Conservation (phyloP, 1,139 yeast species). For the Pichia norvegensis region DNA sequence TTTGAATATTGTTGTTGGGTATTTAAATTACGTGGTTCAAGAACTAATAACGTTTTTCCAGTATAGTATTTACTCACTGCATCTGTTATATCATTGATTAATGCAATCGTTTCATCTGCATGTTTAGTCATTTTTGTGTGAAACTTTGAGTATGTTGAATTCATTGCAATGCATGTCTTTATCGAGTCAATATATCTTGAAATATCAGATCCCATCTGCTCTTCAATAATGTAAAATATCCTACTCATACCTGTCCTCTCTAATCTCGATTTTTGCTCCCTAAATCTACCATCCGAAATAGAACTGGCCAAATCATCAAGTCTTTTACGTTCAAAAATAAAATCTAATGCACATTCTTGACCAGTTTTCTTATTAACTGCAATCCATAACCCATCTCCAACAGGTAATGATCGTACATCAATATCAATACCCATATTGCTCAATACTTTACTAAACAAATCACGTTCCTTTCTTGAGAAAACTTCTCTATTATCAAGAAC, state of each 20-base stretch:
- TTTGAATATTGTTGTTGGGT: constrained; percentile 46
- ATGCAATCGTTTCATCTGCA: constrained; percentile 67
- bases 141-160: constrained; percentile 60
- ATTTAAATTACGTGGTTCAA: constrained; percentile 43
- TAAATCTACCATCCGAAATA: constrained; percentile 78
- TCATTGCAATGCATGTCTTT: constrained; percentile 69
- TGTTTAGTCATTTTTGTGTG: constrained; percentile 61
- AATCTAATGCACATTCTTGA: constrained; percentile 64
- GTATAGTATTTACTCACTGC: constrained; percentile 36
- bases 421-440: constrained; percentile 40
- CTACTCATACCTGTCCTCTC: constrained; percentile 59
- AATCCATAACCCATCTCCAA: constrained; percentile 89
- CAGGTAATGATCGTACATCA: constrained; percentile 53
- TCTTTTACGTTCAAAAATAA: constrained; percentile 81
- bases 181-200: constrained; percentile 54
- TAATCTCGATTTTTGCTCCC: constrained; percentile 77
- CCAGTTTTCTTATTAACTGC: constrained; percentile 57
- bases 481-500: constrained; percentile 81
- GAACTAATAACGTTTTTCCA: constrained; percentile 35
- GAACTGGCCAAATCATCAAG: constrained; percentile 78
- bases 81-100: constrained; percentile 51
- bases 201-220: constrained; percentile 41
- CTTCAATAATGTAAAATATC: constrained; percentile 79
- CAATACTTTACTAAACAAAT: constrained; percentile 55
- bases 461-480: constrained; percentile 51